Percentiles rank a stretch among this genome's conserved stretches.
Evolutionary conservation across 78 protist genomes (phyloP).

Genomic region (Dictyostelium brefeldianum): DNA sequence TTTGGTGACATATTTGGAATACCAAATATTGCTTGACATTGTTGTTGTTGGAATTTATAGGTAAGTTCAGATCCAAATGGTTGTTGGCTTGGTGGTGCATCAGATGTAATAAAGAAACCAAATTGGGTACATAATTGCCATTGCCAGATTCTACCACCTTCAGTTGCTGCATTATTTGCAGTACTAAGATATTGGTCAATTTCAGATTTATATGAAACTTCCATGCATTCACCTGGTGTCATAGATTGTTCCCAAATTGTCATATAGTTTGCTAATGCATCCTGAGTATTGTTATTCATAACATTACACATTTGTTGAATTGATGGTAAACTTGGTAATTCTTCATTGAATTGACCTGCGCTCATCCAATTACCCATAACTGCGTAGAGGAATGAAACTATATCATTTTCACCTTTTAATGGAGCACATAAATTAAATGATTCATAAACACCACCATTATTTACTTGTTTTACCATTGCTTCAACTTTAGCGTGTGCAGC

Average conservation of each 20-base stretch:
- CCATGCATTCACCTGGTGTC: background rate
- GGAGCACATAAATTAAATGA: background rate
- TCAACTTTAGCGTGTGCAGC: background rate
- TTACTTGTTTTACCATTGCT: background rate
- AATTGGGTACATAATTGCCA: background rate
- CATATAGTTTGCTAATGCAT: background rate
- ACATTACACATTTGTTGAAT: background rate
- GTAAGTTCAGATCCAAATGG: background rate
- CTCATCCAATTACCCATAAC: background rate
- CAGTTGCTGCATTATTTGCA: background rate
- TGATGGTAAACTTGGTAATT: background rate
- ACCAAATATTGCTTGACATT: background rate
- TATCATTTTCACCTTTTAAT: background rate
- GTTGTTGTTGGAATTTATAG: background rate
- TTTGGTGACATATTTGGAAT: background rate
- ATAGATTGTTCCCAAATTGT: background rate
- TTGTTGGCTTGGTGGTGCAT: slow-evolving; percentile 35
- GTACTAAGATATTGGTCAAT: background rate
- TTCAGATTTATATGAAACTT: background rate
- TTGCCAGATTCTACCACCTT: slow-evolving; percentile 33
- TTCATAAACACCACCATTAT: background rate
- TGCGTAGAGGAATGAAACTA: background rate
- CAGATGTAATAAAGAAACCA: background rate
- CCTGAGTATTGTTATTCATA: background rate
- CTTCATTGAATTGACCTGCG: background rate